phyloP scores from a whole-genome alignment of 1,284 basidiomycete genomes.

The Microbotryum silenes-acaulis region DNA sequence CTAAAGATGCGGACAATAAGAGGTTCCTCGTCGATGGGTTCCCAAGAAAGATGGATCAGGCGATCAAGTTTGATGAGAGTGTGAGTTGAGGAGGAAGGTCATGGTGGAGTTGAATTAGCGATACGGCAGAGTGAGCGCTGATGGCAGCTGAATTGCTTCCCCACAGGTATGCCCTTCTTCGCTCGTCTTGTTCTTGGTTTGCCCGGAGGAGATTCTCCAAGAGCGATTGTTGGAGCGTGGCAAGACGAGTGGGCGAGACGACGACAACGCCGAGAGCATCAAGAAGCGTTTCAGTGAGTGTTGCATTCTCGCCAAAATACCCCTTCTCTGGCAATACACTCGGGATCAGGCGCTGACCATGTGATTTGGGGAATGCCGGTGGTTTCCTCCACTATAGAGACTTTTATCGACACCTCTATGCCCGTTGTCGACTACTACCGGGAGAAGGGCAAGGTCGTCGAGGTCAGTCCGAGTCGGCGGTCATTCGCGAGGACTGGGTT shows the following conservation, averaged over 20 bases:
- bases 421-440: constrained; percentile 88
- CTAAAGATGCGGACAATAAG: constrained; percentile 53
- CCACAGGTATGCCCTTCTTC: constrained; percentile 67
- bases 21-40: constrained; percentile 97
- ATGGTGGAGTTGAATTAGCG: neutral
- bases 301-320: neutral
- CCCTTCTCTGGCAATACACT: neutral
- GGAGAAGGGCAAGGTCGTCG: constrained; percentile 62
- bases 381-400: constrained; percentile 49
- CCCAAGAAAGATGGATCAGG: constrained; percentile 98
- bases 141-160: neutral
- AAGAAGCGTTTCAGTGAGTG: constrained; percentile 85
- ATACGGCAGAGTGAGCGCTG: neutral
- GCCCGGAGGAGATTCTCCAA: constrained; percentile 81
- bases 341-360: neutral
- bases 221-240: constrained; percentile 76
- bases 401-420: constrained; percentile 88
- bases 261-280: constrained; percentile 93
- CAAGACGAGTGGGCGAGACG: constrained; percentile 89
- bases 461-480: constrained; percentile 50
- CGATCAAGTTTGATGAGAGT: constrained; percentile 78
- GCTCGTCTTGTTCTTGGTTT: constrained; percentile 80
- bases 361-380: constrained; percentile 3
- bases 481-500: neutral
- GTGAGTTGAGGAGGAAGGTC: constrained; percentile 46